Base-by-base conservation (phyloP, 2,329 filamentous ascomycete genomes). In the Hypomyces perniciosus region DNA sequence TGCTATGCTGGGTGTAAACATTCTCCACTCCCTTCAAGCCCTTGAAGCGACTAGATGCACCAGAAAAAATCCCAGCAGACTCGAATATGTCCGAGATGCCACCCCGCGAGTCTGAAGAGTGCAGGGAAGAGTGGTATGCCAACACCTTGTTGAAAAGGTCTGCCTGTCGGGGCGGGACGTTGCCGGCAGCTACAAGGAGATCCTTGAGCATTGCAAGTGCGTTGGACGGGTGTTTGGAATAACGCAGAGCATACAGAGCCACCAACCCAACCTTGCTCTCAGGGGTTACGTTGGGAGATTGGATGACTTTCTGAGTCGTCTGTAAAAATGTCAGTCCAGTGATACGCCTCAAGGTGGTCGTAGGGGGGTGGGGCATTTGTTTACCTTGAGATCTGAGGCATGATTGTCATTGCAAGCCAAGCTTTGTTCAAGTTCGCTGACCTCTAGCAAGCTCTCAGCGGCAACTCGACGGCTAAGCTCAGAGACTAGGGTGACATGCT, bases 11-110 rank as follows among this genome's bases (percentile, higher is more conserved):
- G 0, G 93, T 99, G 67, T 99, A 99, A 29, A 99, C 93, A 61
- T 99, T 99, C 67, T 99, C 95, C 1, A 99, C 93, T 2, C 93
- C 93, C 64, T 97, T 96, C 10, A 99, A 77, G 0, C 93, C 93
- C 63, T 95, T 96, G 68, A 99, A 90, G 5, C 91, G 84, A 62
- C 86, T 89, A 37, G 90, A 80, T 8, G 91, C 90, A 9, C 88
- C 88, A 1, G 89, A 88, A 69, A 99, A 96, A 57, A 99, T 92
- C 4, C 90, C 92, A 0, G 86, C 82, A 0, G 89, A 86, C 62
- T 97, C 91, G 61, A 99, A 97, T 6, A 97, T 82, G 58, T 97
- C 92, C 0, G 90, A 85, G 51, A 96, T 90, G 5, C 89, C 90
- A 8, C 86, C 82, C 2, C 82, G 80, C n/a, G 83, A 77, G 26